Conservation (phyloP, 2,329 filamentous ascomycete genomes). For the Aspergillus novoparasiticus region DNA sequence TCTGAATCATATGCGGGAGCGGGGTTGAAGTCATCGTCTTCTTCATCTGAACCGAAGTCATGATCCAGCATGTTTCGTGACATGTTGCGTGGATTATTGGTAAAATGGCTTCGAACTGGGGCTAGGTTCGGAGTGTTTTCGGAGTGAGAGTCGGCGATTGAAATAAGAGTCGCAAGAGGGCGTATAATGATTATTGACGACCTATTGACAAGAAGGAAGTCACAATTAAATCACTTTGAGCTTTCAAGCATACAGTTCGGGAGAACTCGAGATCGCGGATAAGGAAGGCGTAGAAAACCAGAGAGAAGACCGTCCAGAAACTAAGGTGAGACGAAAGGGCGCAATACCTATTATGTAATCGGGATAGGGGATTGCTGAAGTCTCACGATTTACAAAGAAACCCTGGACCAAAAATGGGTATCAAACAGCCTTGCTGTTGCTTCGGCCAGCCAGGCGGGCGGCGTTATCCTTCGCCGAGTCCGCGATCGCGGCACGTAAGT, state of each 20-base stretch:
- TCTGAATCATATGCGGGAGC: slow-evolving; percentile 73
- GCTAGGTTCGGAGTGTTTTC: background rate
- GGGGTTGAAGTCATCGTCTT: slow-evolving; percentile 90
- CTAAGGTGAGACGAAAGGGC: background rate
- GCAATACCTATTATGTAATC: slow-evolving; percentile 4
- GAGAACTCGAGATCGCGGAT: background rate
- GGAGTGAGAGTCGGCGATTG: background rate
- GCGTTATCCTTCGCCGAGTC: slow-evolving; percentile 23
- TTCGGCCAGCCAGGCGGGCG: slow-evolving; percentile 14
- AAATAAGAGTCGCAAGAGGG: background rate
- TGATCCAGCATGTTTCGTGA: slow-evolving; percentile 52
- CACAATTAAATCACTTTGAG: background rate
- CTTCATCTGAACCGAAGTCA: slow-evolving; percentile 62
- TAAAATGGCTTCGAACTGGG: background rate
- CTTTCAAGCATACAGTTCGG: background rate
- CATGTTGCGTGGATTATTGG: slow-evolving; percentile 23
- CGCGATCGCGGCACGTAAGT: slow-evolving; percentile 18
- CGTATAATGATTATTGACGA: too few relatives aligned
- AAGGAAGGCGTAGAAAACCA: background rate
- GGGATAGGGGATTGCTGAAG: background rate
- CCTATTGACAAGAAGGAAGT: background rate
- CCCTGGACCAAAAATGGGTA: background rate
- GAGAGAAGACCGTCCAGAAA: background rate
- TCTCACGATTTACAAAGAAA: background rate
- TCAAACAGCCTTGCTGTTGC: slow-evolving; percentile 1